Percentiles rank a stretch among this genome's conserved stretches.
phyloP scores from a whole-genome alignment of 169 alveolate genomes.

The Amoebophrya sp. region DNA sequence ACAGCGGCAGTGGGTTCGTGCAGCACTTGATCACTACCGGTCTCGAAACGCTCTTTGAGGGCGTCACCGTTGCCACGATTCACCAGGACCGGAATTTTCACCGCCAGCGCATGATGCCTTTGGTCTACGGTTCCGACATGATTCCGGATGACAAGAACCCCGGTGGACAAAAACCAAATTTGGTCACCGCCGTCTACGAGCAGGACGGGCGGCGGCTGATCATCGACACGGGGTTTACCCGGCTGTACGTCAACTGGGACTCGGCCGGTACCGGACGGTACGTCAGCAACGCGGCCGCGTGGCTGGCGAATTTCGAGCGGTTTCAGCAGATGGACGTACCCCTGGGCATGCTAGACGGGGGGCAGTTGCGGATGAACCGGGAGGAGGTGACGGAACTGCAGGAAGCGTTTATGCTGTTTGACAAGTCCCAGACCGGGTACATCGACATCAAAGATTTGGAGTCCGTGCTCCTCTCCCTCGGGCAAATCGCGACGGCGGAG shows the following conservation, averaged over 20 bases:
- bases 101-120: background rate
- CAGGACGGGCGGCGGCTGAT: background rate
- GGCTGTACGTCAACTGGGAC: background rate
- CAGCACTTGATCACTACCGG: background rate
- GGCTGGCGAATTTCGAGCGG: background rate
- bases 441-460: background rate
- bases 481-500: background rate
- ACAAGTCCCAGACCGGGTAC: background rate
- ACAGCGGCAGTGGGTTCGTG: background rate
- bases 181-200: background rate
- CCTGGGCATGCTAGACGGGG: background rate
- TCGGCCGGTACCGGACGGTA: background rate
- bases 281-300: background rate
- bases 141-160: too few relatives aligned
- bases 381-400: background rate
- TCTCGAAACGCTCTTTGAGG: background rate
- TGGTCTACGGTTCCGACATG: background rate
- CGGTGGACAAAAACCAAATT: background rate
- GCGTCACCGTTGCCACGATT: background rate
- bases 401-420: background rate
- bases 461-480: background rate
- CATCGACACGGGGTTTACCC: background rate
- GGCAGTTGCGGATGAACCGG: background rate
- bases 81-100: background rate
- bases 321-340: background rate